Percentiles rank a stretch among this genome's conserved stretches.
Evolutionary conservation across 2,329 filamentous ascomycete genomes (phyloP).

Genomic region (Calonectria hawksworthii): DNA sequence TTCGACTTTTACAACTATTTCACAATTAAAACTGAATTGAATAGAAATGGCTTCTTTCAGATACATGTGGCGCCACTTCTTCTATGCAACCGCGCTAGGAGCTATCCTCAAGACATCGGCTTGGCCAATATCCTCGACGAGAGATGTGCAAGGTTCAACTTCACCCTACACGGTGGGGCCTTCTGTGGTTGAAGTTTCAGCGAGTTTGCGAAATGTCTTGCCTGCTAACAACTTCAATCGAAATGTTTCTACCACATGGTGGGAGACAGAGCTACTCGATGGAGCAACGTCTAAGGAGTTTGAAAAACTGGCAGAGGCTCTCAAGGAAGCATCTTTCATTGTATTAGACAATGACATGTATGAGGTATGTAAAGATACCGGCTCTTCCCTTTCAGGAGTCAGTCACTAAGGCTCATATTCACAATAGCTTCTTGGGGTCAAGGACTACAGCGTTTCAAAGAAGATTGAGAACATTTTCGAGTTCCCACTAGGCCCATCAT

Average conservation of each 20-base stretch:
- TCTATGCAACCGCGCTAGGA: not conserved
- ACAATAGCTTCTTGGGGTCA: slow-evolving; percentile 6
- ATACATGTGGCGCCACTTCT: not conserved
- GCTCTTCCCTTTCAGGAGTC: not conserved
- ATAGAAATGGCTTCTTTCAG: not conserved
- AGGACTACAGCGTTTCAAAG: not conserved
- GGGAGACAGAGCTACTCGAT: slow-evolving; percentile 21
- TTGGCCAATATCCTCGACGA: not conserved
- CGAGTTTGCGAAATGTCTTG: slow-evolving; percentile 16
- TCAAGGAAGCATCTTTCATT: not conserved
- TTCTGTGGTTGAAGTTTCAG: not conserved
- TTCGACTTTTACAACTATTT: not conserved
- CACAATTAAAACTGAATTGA: not conserved
- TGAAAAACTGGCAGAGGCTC: not conserved
- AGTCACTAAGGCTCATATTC: not conserved
- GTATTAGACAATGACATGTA: slow-evolving; percentile 12
- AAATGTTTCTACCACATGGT: slow-evolving; percentile 31
- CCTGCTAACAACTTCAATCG: slow-evolving; percentile 34
- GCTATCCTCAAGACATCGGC: not conserved
- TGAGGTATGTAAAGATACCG: not conserved
- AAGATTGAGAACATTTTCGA: slow-evolving; percentile 24
- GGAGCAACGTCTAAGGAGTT: not conserved
- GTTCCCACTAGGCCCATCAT: slow-evolving; percentile 27
- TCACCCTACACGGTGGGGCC: not conserved
- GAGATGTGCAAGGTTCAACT: not conserved